phyloP scores from a whole-genome alignment of 1,284 basidiomycete genomes.

The Sutorius eximius region DNA sequence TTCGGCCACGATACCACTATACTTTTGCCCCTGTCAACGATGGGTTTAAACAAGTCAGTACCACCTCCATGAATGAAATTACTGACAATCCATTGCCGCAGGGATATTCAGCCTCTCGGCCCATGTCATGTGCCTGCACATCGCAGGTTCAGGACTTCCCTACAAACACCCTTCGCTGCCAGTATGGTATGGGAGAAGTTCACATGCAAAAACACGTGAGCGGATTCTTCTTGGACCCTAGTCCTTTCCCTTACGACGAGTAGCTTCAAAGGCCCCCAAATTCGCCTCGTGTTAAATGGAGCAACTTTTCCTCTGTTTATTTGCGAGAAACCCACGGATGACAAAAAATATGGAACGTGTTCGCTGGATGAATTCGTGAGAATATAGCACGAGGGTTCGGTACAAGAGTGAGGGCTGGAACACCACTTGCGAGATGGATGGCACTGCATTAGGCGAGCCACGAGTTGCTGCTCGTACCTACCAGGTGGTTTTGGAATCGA shows the following conservation, averaged over 20 bases:
- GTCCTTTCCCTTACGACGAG: constrained; percentile 5
- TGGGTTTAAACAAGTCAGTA: constrained; percentile 42
- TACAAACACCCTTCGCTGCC: constrained; percentile 46
- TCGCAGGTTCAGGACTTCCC: constrained; percentile 44
- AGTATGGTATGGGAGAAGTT: constrained; percentile 50
- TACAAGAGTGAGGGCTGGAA: constrained; percentile 42
- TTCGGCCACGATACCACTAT: constrained; percentile 54
- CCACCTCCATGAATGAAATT: not conserved
- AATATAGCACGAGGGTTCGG: constrained; percentile 27
- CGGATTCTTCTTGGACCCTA: not conserved
- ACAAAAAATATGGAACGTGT: constrained; percentile 41
- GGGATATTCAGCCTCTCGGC: constrained; percentile 37
- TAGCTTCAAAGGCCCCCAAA: constrained; percentile 38
- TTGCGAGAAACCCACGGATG: constrained; percentile 31
- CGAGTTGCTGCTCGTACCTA: not conserved
- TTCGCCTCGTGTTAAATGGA: constrained; percentile 47
- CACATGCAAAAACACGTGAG: constrained; percentile 38
- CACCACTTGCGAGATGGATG: constrained; percentile 35
- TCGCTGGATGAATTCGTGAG: constrained; percentile 39
- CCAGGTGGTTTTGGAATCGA: not conserved
- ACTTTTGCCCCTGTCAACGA: constrained; percentile 43
- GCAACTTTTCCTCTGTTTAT: constrained; percentile 39
- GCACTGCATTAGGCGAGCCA: too few relatives aligned
- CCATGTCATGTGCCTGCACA: constrained; percentile 28
- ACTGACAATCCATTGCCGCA: constrained; percentile 9